phyloP scores from a whole-genome alignment of 495 filamentous ascomycete genomes.

The Chaetomium cochliodes region DNA sequence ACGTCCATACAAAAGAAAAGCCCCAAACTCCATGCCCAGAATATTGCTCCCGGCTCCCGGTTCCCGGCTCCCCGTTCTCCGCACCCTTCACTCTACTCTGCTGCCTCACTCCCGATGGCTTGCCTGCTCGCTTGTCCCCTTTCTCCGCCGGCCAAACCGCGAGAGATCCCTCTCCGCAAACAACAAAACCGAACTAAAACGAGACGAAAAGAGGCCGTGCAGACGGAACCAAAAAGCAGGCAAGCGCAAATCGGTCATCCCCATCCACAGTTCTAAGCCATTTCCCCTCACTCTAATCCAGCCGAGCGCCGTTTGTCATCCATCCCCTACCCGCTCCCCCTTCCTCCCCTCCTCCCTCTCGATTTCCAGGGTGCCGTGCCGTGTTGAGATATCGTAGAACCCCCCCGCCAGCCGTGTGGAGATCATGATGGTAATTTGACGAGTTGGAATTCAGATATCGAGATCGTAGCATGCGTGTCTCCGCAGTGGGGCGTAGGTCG shows the following conservation, averaged over 20 bases:
- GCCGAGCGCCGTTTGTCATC: too few species aligned
- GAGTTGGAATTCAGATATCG: background rate
- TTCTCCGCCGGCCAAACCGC: background rate
- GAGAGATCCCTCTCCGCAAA: background rate
- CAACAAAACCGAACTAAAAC: background rate
- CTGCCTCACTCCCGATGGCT: slow-evolving; percentile 8
- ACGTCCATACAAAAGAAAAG: slow-evolving; percentile 17
- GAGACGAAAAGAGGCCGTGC: background rate
- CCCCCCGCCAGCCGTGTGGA: too few species aligned
- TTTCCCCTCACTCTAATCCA: too few species aligned
- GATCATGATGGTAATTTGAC: too few species aligned
- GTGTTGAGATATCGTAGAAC: background rate
- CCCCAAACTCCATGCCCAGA: slow-evolving; percentile 32
- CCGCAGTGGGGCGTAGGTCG: background rate
- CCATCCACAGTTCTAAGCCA: background rate
- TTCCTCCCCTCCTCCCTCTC: background rate
- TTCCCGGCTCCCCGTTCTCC: background rate
- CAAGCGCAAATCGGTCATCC: background rate
- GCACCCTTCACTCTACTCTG: slow-evolving; percentile 7
- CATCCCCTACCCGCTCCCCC: background rate
- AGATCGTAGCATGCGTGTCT: background rate
- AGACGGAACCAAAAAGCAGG: background rate
- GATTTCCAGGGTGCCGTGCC: background rate
- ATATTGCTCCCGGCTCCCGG: slow-evolving; percentile 13
- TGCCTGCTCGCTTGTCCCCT: slow-evolving; percentile 4